Base-by-base conservation (phyloP, 176 grass and related monocot genomes). In the maize (Zea mays) region DNA sequence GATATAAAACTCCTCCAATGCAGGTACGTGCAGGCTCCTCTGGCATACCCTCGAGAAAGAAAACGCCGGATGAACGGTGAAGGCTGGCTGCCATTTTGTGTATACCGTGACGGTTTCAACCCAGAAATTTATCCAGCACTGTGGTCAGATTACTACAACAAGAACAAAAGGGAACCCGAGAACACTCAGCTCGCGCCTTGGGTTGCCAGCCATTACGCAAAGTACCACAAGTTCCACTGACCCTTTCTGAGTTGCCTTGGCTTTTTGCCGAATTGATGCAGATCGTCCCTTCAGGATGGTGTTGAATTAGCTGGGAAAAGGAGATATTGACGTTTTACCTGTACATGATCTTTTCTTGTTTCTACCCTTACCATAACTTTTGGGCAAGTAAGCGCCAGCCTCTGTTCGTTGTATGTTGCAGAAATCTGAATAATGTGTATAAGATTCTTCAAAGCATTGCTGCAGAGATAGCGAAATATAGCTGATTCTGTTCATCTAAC, bases 151-250 rank as follows among this genome's bases (percentile, higher is more conserved):
- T 97, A 94, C 82, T 97, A 97, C 69, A 90, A 90, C 60, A 79
- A 83, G 58, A 92, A 90, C 77, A 83, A 73, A 76, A 97, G 95
- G 71, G 85, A 90, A 41, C 95, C 95, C 6, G 89, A 97, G 57
- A 97, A 97, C 55, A 94, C 91, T 55, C 79, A 94, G 75, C 95
- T 92, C 8, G 95, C 95, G 1, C 95, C 95, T 0, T 97, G 95
- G 95, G 91, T 97, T 67, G 85, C 95, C 55, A 92, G 83, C 81
- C 90, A 94, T 86, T 97, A 88, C 65, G 83, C 54, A 0, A 93
- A 86, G 73, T 90, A 92, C 80, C 64, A 82, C 56, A 40, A 54
- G 35, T 83, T 83, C 15, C 61, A 48, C 78, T 77, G 73, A 87
- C 69, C n/a, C 51, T 52, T 79, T 61, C 67, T 47, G 39, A 69